Percentiles rank a stretch among this genome's conserved stretches.
These are phyloP conservation scores for Cercospora sp. DNA, from an alignment of 2,329 filamentous ascomycete species.

Conservation along the genomic window DNA sequence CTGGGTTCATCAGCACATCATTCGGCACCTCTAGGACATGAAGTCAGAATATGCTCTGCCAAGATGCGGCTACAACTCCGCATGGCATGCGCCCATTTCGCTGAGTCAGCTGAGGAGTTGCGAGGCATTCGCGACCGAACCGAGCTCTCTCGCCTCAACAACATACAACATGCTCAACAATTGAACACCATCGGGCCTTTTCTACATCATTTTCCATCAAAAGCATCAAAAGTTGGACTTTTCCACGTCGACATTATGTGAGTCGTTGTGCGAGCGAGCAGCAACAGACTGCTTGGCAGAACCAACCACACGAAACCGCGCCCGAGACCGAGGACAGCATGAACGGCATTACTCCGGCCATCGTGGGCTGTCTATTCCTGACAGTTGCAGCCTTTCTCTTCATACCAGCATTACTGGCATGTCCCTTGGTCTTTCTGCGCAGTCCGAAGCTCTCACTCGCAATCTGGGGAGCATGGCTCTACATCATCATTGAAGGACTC, in stretches of 20 bases:
- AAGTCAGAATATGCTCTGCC: slow-evolving; percentile 8
- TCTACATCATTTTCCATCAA: neutral
- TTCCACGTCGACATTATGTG: neutral
- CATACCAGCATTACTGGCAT: neutral
- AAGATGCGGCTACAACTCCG: neutral
- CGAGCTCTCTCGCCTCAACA: neutral
- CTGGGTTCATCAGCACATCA: neutral
- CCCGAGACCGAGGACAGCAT: neutral
- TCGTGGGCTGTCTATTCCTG: neutral
- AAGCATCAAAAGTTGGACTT: neutral
- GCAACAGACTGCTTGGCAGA: slow-evolving; percentile 2
- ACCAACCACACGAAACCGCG: neutral
- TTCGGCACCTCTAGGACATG: neutral
- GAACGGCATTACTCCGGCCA: slow-evolving; percentile 2
- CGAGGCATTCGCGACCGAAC: neutral
- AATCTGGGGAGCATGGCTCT: slow-evolving; percentile 1
- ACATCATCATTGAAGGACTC: neutral
- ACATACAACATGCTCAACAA: neutral
- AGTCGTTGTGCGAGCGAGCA: neutral
- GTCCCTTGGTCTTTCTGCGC: neutral
- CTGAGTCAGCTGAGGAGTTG: neutral
- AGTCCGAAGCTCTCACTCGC: neutral
- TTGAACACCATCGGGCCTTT: neutral
- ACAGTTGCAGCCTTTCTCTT: neutral
- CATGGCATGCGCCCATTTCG: neutral